Evolutionary conservation across 2,329 filamentous ascomycete genomes (phyloP).

Genomic region (Botryosphaeria dothidea): DNA sequence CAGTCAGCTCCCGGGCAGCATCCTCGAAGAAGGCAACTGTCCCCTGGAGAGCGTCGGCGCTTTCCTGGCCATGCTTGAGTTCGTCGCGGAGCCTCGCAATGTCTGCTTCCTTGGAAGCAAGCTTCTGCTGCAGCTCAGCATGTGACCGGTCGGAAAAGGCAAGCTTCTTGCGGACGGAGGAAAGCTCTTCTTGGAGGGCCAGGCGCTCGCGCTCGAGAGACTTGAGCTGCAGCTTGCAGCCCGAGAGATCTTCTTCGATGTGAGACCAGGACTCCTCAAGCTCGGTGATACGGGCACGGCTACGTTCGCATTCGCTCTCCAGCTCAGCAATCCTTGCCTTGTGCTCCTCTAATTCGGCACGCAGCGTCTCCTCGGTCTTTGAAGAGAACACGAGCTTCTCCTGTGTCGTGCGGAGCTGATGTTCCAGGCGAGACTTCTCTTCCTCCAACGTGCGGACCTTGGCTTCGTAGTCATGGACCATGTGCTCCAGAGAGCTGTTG

Average conservation of each 20-base stretch:
- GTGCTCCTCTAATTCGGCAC: slow-evolving; percentile 25
- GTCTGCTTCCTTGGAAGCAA: slow-evolving; percentile 21
- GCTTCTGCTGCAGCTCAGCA: slow-evolving; percentile 19
- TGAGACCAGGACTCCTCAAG: slow-evolving; percentile 30
- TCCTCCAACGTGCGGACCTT: slow-evolving; percentile 32
- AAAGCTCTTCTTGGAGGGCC: slow-evolving; percentile 28
- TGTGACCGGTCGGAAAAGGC: slow-evolving; percentile 26
- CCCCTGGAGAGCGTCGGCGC: slow-evolving; percentile 5
- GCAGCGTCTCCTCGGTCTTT: slow-evolving; percentile 26
- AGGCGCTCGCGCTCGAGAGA: slow-evolving; percentile 28
- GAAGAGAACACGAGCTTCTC: slow-evolving; percentile 26
- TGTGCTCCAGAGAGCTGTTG: slow-evolving; percentile 26
- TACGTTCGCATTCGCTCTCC: slow-evolving; percentile 23
- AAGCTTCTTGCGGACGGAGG: slow-evolving; percentile 25
- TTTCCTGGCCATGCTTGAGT: slow-evolving; percentile 9
- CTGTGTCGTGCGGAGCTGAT: slow-evolving; percentile 28
- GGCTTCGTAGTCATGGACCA: slow-evolving; percentile 30
- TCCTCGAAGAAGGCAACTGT: slow-evolving; percentile 11
- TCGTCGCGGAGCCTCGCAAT: slow-evolving; percentile 1
- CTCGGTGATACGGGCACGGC: slow-evolving; percentile 25
- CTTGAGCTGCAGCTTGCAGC: slow-evolving; percentile 23
- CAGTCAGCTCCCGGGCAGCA: slow-evolving; percentile 3
- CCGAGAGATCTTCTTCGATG: slow-evolving; percentile 28
- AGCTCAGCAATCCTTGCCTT: slow-evolving; percentile 30
- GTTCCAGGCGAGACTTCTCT: slow-evolving; percentile 28